Evolutionary conservation across 1,284 basidiomycete species (phyloP), one percentile per base, ranked within the genome.

Genomic region (Leccinum glutinopallens): DNA sequence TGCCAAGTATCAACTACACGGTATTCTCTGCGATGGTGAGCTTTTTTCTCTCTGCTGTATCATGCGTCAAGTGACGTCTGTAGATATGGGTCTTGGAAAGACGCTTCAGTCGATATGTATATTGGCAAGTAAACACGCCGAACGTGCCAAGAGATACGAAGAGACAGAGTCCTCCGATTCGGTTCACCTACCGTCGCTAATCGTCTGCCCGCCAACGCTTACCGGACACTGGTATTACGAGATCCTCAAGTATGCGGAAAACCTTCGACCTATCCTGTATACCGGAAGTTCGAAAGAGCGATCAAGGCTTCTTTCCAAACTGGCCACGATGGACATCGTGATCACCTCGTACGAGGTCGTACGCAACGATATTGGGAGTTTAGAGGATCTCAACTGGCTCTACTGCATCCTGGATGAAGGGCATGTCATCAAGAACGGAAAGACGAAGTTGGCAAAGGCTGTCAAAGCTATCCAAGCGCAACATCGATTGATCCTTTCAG

Each of bases 201-300:
- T 99, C 68, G 82, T 99, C 63, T 99, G 97, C 73, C 97, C 97
- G 0, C 96, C 97, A 2, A 99, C 97, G 1, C 87, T 99, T 66
- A 93, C 94, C 0, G 97, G 97, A 6, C 97, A 99, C 74, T 99
- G 97, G 97, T 94, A 94, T 76, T 97, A 98, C 78, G 97, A 99
- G 79, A 92, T 99, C 65, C 83, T 90, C 66, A 98, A 97, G 75
- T 99, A 99, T 73, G 86, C 91, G 5, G 91, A 92, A 62, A 93
- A 92, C 70, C 83, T 99, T 55, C 85, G 84, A 35, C 93, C 96
- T 0, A 81, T 98, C 63, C 83, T 97, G 69, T 99, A 98, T 77
- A 92, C 92, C 3, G 97, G 97, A 19, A 91, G 91, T 65, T 88
- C 93, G n/a, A 83, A 87, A 61, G 95, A 98, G 70, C 89, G 97